phyloP scores from a whole-genome alignment of 345 rosid genomes.

The Populus simonii region DNA sequence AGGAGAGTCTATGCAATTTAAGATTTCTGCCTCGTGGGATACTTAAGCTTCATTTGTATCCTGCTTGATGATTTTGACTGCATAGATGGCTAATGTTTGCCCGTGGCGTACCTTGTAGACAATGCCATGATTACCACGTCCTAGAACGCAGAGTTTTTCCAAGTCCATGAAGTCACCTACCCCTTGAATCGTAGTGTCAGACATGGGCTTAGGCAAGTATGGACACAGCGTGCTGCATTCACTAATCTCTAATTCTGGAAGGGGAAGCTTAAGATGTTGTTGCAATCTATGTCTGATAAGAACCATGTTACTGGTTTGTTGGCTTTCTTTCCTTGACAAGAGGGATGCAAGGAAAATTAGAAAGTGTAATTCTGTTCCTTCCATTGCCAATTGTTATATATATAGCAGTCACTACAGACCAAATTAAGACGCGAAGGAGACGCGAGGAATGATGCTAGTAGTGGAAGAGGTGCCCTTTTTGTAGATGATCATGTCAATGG shows the following conservation, averaged over 20 bases:
- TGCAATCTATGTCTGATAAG: background rate
- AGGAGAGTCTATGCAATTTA: background rate
- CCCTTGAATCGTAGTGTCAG: background rate
- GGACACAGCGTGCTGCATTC: background rate
- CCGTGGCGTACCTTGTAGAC: background rate
- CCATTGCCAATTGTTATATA: too few species aligned
- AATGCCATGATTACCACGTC: background rate
- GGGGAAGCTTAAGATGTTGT: background rate
- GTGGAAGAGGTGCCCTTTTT: background rate
- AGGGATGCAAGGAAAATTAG: background rate
- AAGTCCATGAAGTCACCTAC: background rate
- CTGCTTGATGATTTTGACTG: background rate
- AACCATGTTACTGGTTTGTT: background rate
- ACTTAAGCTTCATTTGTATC: background rate
- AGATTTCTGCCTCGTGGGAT: background rate
- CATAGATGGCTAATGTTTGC: background rate
- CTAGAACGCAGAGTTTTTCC: background rate
- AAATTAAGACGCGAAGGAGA: too few species aligned
- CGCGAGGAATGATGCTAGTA: background rate
- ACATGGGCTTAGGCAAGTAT: background rate
- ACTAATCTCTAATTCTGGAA: background rate
- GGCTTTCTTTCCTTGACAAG: background rate
- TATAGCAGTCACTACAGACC: too few species aligned
- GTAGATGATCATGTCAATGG: background rate
- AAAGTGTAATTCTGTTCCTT: background rate